These are phyloP conservation scores for Roridomyces roridus DNA, from an alignment of 768 basidiomycete species.

Conservation along the genomic window DNA sequence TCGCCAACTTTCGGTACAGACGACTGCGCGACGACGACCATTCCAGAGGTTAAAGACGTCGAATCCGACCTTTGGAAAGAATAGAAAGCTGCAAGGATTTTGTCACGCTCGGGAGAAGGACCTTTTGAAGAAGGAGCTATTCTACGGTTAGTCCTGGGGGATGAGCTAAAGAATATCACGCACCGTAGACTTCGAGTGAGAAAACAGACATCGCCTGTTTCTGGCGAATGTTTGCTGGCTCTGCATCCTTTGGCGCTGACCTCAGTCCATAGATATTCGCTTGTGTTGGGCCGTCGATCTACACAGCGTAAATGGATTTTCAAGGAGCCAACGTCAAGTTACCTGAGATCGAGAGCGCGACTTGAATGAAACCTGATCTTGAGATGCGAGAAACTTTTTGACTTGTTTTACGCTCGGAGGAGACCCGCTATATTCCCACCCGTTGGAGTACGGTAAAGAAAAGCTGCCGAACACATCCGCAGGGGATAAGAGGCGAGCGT, in stretches of 20 bases:
- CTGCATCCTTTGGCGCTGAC: conserved; percentile 50
- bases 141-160: neutral
- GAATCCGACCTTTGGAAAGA: conserved; percentile 63
- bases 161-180: conserved; percentile 27
- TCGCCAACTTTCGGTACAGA: conserved; percentile 43
- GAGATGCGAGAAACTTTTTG: conserved; percentile 56
- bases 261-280: conserved; percentile 72
- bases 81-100: conserved; percentile 75
- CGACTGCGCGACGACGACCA: conserved; percentile 58
- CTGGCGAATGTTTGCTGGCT: conserved; percentile 46
- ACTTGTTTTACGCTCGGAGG: conserved; percentile 70
- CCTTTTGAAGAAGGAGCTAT: conserved; percentile 67
- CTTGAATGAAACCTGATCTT: conserved; percentile 27
- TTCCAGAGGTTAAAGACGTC: conserved; percentile 46
- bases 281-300: conserved; percentile 81
- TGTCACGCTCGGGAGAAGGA: conserved; percentile 72
- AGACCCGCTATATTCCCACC: conserved; percentile 82
- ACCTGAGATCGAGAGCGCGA: conserved; percentile 58
- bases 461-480: neutral
- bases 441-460: conserved; percentile 45
- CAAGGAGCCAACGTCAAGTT: conserved; percentile 6
- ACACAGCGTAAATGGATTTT: neutral
- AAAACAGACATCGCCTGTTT: conserved; percentile 80
- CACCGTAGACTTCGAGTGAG: conserved; percentile 87
- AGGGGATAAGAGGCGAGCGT: neutral